A percentile compares a stretch with the other conserved stretches of the same genome.
These are phyloP conservation scores for Suillus hirtellus DNA, from an alignment of 768 basidiomycete species.

Conservation along the genomic window DNA sequence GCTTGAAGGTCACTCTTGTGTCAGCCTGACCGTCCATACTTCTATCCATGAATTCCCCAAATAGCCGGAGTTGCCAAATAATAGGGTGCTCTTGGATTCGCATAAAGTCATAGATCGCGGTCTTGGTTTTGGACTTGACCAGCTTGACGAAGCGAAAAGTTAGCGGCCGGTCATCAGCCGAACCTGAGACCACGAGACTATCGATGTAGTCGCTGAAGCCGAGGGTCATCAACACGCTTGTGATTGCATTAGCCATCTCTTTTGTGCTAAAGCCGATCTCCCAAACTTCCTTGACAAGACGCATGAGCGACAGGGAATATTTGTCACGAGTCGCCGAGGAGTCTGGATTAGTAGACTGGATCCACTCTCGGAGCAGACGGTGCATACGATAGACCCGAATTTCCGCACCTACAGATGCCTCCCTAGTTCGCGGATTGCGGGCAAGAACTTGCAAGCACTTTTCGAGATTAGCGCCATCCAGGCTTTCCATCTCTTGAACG, in stretches of 20 bases:
- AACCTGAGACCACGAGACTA: conserved; percentile 19
- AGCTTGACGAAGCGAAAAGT: conserved; percentile 59
- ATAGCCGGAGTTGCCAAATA: conserved; percentile 67
- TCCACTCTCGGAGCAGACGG: conserved; percentile 53
- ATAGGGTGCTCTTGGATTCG: conserved; percentile 54
- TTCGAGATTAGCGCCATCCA: conserved; percentile 31
- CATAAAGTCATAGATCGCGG: conserved; percentile 52
- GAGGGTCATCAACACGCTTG: conserved; percentile 41
- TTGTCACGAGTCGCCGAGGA: conserved; percentile 42
- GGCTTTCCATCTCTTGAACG: conserved; percentile 38
- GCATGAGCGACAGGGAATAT: conserved; percentile 48
- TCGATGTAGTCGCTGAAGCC: conserved; percentile 47
- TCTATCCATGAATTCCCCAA: conserved; percentile 72
- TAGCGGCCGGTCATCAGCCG: conserved; percentile 31
- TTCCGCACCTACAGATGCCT: conserved; percentile 49
- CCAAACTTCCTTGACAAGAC: conserved; percentile 46
- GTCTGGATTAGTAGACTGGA: conserved; percentile 43
- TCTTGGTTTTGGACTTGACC: conserved; percentile 44
- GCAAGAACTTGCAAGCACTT: conserved; percentile 39
- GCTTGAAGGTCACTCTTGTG: conserved; percentile 58
- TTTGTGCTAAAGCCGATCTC: conserved; percentile 33
- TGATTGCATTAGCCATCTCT: conserved; percentile 37
- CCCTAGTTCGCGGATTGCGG: conserved; percentile 46
- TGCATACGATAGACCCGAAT: conserved; percentile 54
- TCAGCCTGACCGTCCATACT: conserved; percentile 66